Percentiles rank a stretch among this genome's conserved stretches.
Evolutionary conservation across 1,284 basidiomycete genomes (phyloP).

Genomic region (Leccinum insolens): DNA sequence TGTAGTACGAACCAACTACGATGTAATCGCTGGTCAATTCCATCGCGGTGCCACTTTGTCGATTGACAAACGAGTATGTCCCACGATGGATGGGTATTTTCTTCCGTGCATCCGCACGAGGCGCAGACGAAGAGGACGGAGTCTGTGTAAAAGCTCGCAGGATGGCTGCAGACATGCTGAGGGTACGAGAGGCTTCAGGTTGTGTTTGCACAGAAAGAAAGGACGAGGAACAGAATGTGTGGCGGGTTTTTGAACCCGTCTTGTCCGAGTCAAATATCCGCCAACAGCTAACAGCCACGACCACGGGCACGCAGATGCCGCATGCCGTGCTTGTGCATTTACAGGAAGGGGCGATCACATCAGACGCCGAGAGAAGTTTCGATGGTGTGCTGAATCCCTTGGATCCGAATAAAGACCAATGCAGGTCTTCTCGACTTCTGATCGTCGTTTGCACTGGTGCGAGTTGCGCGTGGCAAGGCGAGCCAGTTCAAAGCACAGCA

Average conservation of each 20-base stretch:
- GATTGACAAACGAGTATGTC: constrained; percentile 34
- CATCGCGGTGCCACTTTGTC: constrained; percentile 38
- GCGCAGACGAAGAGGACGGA: constrained; percentile 7
- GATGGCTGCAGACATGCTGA: constrained; percentile 27
- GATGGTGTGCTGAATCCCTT: constrained; percentile 4
- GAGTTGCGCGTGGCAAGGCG: background rate
- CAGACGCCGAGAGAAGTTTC: constrained; percentile 22
- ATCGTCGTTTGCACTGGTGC: constrained; percentile 16
- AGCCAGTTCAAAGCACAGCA: constrained; percentile 5
- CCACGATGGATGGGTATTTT: constrained; percentile 33
- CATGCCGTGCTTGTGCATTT: constrained; percentile 13
- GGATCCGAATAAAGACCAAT: constrained; percentile 8
- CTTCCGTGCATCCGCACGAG: constrained; percentile 23
- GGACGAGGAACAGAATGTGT: background rate
- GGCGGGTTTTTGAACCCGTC: constrained; percentile 22
- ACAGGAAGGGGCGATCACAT: constrained; percentile 8
- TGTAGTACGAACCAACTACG: constrained; percentile 25
- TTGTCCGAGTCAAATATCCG: constrained; percentile 5
- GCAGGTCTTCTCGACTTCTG: constrained; percentile 25
- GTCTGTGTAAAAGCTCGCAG: constrained; percentile 28
- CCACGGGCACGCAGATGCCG: constrained; percentile 22
- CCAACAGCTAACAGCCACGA: constrained; percentile 23
- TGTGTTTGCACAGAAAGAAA: background rate
- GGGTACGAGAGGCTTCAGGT: background rate
- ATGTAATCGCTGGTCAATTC: constrained; percentile 30